A percentile compares a stretch with the other conserved stretches of the same genome.
phyloP scores from a whole-genome alignment of 2,329 filamentous ascomycete genomes.

The Chaetomiaceae sp. region DNA sequence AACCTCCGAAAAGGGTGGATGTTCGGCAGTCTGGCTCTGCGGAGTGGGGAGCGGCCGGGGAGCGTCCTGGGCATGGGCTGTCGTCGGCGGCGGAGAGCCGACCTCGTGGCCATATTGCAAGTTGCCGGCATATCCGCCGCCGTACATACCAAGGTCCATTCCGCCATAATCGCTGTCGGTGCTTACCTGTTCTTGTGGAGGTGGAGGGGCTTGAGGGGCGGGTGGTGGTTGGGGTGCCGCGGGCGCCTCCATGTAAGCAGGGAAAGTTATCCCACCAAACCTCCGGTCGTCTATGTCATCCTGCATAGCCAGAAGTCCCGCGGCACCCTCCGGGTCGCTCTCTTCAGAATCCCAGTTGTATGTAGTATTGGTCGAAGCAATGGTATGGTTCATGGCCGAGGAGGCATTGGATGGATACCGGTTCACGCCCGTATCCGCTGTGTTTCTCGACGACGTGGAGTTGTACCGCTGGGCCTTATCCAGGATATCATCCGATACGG shows the following conservation, averaged over 20 bases:
- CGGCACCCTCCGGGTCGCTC: conserved; percentile 81
- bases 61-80: conserved; percentile 37
- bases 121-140: conserved; percentile 60
- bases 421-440: conserved; percentile 31
- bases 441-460: conserved; percentile 41
- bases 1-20: conserved; percentile 49
- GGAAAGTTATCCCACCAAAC: conserved; percentile 52
- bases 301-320: conserved; percentile 75
- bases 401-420: conserved; percentile 36
- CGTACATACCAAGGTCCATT: conserved; percentile 69
- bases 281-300: conserved; percentile 70
- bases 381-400: conserved; percentile 35
- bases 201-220: conserved; percentile 36
- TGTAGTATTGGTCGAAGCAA: conserved; percentile 31
- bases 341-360: conserved; percentile 55
- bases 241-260: conserved; percentile 36
- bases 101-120: conserved; percentile 46
- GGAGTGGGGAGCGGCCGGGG: conserved; percentile 44
- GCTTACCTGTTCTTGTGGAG: conserved; percentile 45
- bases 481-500: conserved; percentile 41
- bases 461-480: conserved; percentile 44
- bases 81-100: conserved; percentile 37
- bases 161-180: conserved; percentile 67
- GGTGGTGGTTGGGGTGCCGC: conserved; percentile 22
- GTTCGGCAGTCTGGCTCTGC: conserved; percentile 34